A percentile compares a stretch with the other conserved stretches of the same genome.
These are phyloP conservation scores for Candida koratica DNA, from an alignment of 805 yeast species.

Conservation along the genomic window DNA sequence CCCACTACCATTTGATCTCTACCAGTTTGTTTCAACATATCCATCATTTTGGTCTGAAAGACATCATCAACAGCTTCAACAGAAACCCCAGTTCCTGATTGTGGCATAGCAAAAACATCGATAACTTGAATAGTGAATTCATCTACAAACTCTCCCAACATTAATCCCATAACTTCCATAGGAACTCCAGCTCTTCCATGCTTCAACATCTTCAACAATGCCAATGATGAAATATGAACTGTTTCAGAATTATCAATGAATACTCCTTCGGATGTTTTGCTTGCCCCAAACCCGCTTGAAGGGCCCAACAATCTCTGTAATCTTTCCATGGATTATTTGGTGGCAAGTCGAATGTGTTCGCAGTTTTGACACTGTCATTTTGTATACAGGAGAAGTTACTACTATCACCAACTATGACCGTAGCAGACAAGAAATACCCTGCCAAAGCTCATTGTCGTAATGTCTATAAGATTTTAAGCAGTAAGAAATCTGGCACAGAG, in stretches of 20 bases:
- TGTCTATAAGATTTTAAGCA: slow-evolving; percentile 41
- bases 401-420: no score
- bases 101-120: slow-evolving; percentile 99
- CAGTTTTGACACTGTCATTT: neutral
- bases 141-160: slow-evolving; percentile 97
- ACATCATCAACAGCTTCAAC: slow-evolving; percentile 99
- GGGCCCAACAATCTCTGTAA: slow-evolving; percentile 46
- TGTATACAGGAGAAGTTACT: slow-evolving; percentile 1
- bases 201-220: slow-evolving; percentile 91
- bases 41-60: slow-evolving; percentile 99
- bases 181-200: slow-evolving; percentile 92
- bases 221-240: slow-evolving; percentile 92
- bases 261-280: slow-evolving; percentile 58
- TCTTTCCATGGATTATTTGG: slow-evolving; percentile 41
- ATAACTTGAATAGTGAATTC: slow-evolving; percentile 95
- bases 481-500: slow-evolving; percentile 20
- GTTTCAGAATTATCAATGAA: slow-evolving; percentile 94
- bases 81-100: slow-evolving; percentile 95
- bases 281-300: slow-evolving; percentile 44
- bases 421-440: slow-evolving; percentile 59
- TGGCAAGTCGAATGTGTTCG: slow-evolving; percentile 15
- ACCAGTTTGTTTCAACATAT: slow-evolving; percentile 98
- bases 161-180: slow-evolving; percentile 90
- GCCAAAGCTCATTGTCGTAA: slow-evolving; percentile 71
- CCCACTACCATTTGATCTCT: slow-evolving; percentile 99